Evolutionary conservation across 352 stramenopile species (phyloP), one percentile per base, ranked within the genome.

Genomic region (Halophytophthora polymorphica): DNA sequence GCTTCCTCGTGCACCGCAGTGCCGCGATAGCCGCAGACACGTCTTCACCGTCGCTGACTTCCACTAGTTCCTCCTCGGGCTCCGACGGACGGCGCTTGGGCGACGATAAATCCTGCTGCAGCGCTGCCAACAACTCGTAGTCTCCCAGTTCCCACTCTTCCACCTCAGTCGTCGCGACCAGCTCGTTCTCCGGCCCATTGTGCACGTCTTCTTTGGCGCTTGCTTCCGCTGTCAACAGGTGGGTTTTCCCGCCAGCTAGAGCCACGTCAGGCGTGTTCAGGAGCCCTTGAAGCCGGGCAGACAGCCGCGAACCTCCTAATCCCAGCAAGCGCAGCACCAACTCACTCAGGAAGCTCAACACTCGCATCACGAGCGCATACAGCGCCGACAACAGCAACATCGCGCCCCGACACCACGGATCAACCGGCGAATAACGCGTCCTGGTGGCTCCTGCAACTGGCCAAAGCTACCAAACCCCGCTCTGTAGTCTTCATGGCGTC

Each of bases 41-140:
- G n/a, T 69, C 67, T 55, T 77, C 67, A 25, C 53, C 60, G 47
- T 77, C 67, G 35, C 67, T 77, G n/a, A 73, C 12, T 35, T 80
- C 70, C 14, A 71, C 45, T 5, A 71, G 34, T 6, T 74, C 64
- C 15, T 75, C 67, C 42, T 75, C 68, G n/a, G 56, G 61, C 22
- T 43, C 43, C 15, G 52, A 61, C 10, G 40, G 39, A 7, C 14
- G 49, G 3, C 8, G 18, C 21, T 48, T 28, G 34, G 43, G 13
- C 19, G 3, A 15, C 12, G 38, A 45, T 15, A 53, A 1, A 43
- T 25, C 54, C 18, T 13, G 5, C n/a, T 34, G 21, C 31, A 43
- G 25, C 17, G 56, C 40, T 22, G 61, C 46, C 6, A 72, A 58
- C 23, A 72, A 21, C 25, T 69, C 29, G 6, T 33, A 38, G 39